Base-by-base conservation (phyloP, 345 rosid species). In the Gossypium arboreum region DNA sequence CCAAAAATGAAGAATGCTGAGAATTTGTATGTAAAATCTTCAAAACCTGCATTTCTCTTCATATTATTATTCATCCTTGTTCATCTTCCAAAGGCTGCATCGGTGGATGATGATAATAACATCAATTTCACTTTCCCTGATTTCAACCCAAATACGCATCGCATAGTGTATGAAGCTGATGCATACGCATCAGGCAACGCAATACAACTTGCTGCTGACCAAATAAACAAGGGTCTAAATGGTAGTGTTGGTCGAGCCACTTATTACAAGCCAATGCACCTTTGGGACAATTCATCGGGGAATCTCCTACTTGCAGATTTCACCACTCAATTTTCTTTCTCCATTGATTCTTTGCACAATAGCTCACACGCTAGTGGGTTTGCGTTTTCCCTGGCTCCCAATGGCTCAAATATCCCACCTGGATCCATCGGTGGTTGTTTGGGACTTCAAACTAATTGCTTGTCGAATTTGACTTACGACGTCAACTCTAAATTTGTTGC, bases 361-460 rank as follows among this genome's bases (percentile, higher is more conserved):
- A 22, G 9, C 20, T 0, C 20, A 0, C 0, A 66, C 29, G 84
- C 71, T 1, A 47, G 58, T 4, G 85, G 89, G 2, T 24, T 85
- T 12, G 78, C 78, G 0, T 87, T 87, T 79, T 87, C 85, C 73
- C 81, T 84, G 2, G 83, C 83, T 54, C 83, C 82, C 0, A 65
- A 68, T 0, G 63, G 71, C 45, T 76, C 75, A 73, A 69, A 72
- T 24, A 8, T 82, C 34, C 86, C 87, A 7, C 82, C 77, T 0
- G 64, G 75, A 54, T 75, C 81, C 12, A 74, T 15, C 11, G 84
- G 82, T 50, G 87, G 85, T 2, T 75, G 15, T 65, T 45, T 86
- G 55, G 87, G 86, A 45, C 75, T 82, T 77, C 29, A 84, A 77
- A 24, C 24, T 24, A 24, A 1, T 24, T 24, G 25, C 25, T 24